Base-by-base conservation (phyloP, 805 yeast genomes). In the Schwanniomyces sp. region DNA sequence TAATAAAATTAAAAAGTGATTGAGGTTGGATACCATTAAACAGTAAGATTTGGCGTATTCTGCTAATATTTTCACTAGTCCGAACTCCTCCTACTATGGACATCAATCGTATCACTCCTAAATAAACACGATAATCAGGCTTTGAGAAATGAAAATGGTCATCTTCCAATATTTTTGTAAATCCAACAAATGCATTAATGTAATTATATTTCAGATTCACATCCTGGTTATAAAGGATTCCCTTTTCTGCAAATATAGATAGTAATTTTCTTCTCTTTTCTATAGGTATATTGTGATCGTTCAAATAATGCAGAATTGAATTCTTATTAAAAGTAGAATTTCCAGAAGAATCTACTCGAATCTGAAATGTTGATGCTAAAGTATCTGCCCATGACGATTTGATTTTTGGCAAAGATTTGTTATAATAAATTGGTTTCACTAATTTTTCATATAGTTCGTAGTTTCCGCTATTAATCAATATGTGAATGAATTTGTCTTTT, bases 391-490 rank as follows among this genome's bases (percentile, higher is more conserved):
- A 63, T 9, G 58, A 41, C 11, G 14, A 29, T 4, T 44, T 43
- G 0, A 25, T 36, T 18, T 21, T 40, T 34, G 28, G 29, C n/a
- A 24, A 32, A 21, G 41, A 12, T 18, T 27, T 12, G 24, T 28
- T 44, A 5, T 24, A 36, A 34, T 51, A 50, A n/a, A 62, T 37
- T 6, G 67, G 66, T 9, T 42, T 41, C 12, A 65, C 51, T 12
- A 52, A 21, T 7, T 30, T 28, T 38, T 46, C 50, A 48, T 69
- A 69, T 5, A 58, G 36, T 8, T 49, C 44, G 48, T 56, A 66
- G 28, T 58, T 58, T 32, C 58, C 55, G 7, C 56, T 52, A 43
- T 68, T 68, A 44, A 68, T 61, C 47, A 65, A 47, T n/a, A 58
- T 43, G 40, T 67, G 66, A 14, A 59, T 51, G 34, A 70, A 46